Percentiles rank a stretch among this genome's conserved stretches.
Evolutionary conservation across 352 stramenopile genomes (phyloP).

Genomic region (Globisporangium yorkense): DNA sequence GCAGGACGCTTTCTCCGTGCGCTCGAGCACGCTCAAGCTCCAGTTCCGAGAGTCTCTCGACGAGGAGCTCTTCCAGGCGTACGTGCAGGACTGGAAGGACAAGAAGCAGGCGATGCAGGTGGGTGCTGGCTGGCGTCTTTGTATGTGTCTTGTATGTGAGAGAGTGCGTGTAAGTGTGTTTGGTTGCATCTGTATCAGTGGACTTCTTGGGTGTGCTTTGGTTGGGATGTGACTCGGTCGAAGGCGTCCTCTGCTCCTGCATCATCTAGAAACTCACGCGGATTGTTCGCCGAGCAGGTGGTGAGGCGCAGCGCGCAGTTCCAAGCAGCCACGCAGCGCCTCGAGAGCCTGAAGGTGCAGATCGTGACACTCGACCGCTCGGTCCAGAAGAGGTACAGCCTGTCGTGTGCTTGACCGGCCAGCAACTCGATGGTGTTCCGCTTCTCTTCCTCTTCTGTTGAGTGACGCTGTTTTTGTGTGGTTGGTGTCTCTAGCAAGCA

Average conservation of each 20-base stretch:
- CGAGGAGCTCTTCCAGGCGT: conserved; percentile 51
- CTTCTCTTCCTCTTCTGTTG: neutral
- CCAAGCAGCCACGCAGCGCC: neutral
- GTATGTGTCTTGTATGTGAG: neutral
- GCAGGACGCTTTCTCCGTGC: conserved; percentile 53
- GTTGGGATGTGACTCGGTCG: too few relatives aligned
- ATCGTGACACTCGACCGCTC: neutral
- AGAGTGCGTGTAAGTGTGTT: neutral
- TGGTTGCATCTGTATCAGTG: neutral
- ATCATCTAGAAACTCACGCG: too few relatives aligned
- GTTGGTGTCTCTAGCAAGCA: conserved; percentile 5
- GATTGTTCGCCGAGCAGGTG: neutral
- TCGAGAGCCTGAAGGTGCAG: neutral
- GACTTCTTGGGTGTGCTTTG: too few relatives aligned
- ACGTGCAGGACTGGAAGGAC: conserved; percentile 39
- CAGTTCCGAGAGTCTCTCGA: conserved; percentile 49
- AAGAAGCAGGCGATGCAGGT: conserved; percentile 26
- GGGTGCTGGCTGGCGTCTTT: neutral
- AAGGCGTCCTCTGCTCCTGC: neutral
- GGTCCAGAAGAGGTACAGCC: conserved; percentile 1
- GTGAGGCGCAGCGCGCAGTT: neutral
- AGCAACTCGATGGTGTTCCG: neutral
- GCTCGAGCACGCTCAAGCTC: conserved; percentile 48
- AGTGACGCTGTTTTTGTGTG: neutral
- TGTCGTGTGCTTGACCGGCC: too few relatives aligned